These are phyloP conservation scores for Psilocybe mexicana DNA, from an alignment of 1,284 basidiomycete species.

Conservation along the genomic window DNA sequence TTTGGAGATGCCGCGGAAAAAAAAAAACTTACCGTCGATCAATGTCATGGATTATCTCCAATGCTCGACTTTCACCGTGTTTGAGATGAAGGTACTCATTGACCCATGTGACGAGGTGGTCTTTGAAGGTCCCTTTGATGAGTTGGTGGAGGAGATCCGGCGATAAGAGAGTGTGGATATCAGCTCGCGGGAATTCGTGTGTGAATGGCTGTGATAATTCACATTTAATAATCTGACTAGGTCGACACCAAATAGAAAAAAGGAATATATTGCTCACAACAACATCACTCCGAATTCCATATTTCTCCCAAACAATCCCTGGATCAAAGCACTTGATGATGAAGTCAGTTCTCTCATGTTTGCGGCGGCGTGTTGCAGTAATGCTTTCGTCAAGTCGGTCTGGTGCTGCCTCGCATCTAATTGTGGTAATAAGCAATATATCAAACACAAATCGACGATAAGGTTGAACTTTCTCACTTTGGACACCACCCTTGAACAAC, in stretches of 20 bases:
- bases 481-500: conserved; percentile 34
- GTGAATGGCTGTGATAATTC: conserved; percentile 34
- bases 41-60: conserved; percentile 31
- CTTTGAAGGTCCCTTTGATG: conserved; percentile 18
- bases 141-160: conserved; percentile 42
- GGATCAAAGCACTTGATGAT: conserved; percentile 9
- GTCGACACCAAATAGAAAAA: background rate
- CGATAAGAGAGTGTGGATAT: conserved; percentile 36
- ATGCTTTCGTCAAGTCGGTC: conserved; percentile 8
- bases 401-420: conserved; percentile 15
- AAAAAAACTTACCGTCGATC: conserved; percentile 28
- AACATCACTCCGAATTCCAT: conserved; percentile 12
- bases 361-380: background rate
- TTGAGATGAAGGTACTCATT: conserved; percentile 28
- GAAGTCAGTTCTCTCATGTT: conserved; percentile 13
- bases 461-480: conserved; percentile 19
- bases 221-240: too few relatives aligned
- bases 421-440: background rate
- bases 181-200: conserved; percentile 28
- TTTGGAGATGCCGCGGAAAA: too few relatives aligned
- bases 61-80: conserved; percentile 16
- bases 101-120: conserved; percentile 39
- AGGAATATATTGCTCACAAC: conserved; percentile 1
- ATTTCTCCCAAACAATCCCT: conserved; percentile 10
- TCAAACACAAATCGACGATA: too few relatives aligned